Conservation (phyloP, 2,329 filamentous ascomycete species). For the Fusarium verticillioides region DNA sequence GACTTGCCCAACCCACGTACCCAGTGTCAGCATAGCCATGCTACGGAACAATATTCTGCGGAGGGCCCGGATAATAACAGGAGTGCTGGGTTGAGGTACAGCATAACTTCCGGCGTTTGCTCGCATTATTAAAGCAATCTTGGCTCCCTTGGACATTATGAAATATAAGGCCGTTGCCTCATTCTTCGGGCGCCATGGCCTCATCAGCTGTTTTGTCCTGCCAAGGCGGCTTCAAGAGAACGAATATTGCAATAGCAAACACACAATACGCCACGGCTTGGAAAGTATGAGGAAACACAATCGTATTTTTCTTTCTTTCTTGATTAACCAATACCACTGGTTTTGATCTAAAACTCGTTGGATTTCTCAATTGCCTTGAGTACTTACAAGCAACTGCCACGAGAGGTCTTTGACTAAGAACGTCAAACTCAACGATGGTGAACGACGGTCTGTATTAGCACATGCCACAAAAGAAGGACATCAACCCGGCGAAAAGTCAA, state of each 20-base stretch:
- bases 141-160: neutral
- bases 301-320: constrained; percentile 12
- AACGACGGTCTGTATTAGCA: neutral
- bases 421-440: neutral
- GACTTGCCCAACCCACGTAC: neutral
- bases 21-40: neutral
- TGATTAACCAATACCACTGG: neutral
- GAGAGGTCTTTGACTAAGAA: neutral
- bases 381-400: neutral
- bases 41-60: neutral
- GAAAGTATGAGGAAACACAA: constrained; percentile 5
- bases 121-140: neutral
- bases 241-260: neutral
- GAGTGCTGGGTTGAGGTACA: neutral
- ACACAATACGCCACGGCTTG: neutral
- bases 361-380: neutral
- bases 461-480: neutral
- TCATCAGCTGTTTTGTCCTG: neutral
- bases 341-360: neutral
- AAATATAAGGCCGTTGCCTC: neutral
- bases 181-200: neutral
- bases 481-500: neutral
- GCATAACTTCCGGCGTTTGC: neutral
- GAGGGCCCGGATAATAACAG: neutral
- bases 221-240: neutral